Evolutionary conservation across 2,329 filamentous ascomycete genomes (phyloP), one percentile per base, ranked within the genome.

Genomic region (Cytospora chrysosperma): DNA sequence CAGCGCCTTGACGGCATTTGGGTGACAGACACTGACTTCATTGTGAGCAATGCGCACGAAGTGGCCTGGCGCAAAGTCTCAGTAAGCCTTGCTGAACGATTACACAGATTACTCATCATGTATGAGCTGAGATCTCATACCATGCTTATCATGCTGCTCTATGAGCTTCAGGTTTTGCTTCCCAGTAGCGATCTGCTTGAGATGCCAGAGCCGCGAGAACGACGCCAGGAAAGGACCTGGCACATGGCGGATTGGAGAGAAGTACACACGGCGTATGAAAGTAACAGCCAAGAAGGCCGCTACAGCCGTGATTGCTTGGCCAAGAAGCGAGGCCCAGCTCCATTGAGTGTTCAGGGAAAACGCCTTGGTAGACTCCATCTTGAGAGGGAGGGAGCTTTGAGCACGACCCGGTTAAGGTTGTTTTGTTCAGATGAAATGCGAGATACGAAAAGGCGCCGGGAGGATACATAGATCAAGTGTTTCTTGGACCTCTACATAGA

Each of bases 31-130:
- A 62, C 76, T 79, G 64, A 81, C 73, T 72, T 81, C 78, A 57
- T 80, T 75, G 28, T 74, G 71, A 7, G 72, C 71, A 34, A 81
- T 78, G 19, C 79, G 77, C 32, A 81, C 75, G 67, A 81, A 80
- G 34, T 73, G 68, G 2, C 75, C 73, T 75, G 51, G 13, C 28
- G 56, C 27, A 15, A 19, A 40, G 37, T 19, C n/a, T n/a, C 19
- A 40, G 37, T 19, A 40, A 40, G 43, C 15, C 5, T 55, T 24
- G 9, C 4, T 40, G 7, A 15, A 40, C 5, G 17, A n/a, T 3
- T n/a, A 40, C 17, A 40, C 7, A 40, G 19, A n/a, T 7, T 4
- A 17, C 9, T 9, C 37, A 40, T 40, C 17, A 40, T n/a, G 4
- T 40, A 40, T 10, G 15, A 19, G 37, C 19, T 17, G 17, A 7